A percentile compares a stretch with the other conserved stretches of the same genome.
Conservation (phyloP, 192 early-diverging fungal species). For the Gigaspora rosea region DNA sequence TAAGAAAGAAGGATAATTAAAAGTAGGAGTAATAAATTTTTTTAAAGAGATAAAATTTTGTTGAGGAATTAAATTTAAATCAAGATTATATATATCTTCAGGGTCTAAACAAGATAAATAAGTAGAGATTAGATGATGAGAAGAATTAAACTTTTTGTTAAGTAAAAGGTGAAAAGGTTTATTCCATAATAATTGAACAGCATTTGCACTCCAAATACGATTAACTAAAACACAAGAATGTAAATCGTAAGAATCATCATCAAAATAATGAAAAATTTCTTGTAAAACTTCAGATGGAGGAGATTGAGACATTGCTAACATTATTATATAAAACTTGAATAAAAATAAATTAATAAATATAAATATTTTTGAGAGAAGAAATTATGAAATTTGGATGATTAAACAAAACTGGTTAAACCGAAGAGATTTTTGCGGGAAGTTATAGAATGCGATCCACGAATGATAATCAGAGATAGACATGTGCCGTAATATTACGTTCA, state of each 20-base stretch:
- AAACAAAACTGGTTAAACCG: background rate
- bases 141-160: background rate
- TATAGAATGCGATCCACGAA: background rate
- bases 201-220: constrained; percentile 13
- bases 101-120: background rate
- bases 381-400: no score
- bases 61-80: background rate
- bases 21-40: background rate
- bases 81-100: background rate
- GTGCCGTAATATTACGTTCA: background rate
- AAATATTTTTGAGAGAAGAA: background rate
- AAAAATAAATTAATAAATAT: background rate
- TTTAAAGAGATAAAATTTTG: background rate
- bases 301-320: background rate
- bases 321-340: background rate
- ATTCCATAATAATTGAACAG: constrained; percentile 6
- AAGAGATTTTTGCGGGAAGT: background rate
- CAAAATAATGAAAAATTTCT: constrained; percentile 2
- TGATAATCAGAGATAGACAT: constrained; percentile 6
- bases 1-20: constrained; percentile 11
- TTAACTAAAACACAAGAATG: constrained; percentile 18
- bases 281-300: background rate
- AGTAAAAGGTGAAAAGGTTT: constrained; percentile 9
- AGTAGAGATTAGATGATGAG: constrained; percentile 5
- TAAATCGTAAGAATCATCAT: background rate